phyloP scores from a whole-genome alignment of 1,284 basidiomycete genomes.

The Singerocomus inundabilis region DNA sequence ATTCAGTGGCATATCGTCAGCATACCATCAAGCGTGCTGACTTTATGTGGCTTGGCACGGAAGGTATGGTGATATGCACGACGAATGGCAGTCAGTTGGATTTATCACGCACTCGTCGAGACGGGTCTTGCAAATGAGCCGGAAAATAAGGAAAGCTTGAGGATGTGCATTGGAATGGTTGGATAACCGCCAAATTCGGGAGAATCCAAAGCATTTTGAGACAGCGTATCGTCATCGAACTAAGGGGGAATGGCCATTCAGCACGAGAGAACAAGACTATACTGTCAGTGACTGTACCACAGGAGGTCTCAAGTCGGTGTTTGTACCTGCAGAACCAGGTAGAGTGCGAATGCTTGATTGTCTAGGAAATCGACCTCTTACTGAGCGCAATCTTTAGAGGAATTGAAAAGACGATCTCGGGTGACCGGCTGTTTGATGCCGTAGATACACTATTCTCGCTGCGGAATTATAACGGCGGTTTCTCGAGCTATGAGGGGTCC shows the following conservation, averaged over 20 bases:
- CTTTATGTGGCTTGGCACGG: conserved; percentile 90
- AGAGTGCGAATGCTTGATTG: conserved; percentile 48
- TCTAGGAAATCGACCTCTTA: background rate
- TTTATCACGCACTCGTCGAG: conserved; percentile 94
- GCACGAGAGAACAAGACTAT: conserved; percentile 95
- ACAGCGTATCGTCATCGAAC: conserved; percentile 82
- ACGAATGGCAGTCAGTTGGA: conserved; percentile 89
- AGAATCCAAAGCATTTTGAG: too few relatives aligned
- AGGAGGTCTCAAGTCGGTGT: conserved; percentile 91
- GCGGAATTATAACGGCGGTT: conserved; percentile 90
- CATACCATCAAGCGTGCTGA: too few relatives aligned
- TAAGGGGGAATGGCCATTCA: conserved; percentile 95
- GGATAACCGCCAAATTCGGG: conserved; percentile 91
- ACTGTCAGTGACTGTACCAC: conserved; percentile 95
- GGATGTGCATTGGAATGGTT: conserved; percentile 84
- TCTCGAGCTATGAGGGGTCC: conserved; percentile 93
- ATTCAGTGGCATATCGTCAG: conserved; percentile 71
- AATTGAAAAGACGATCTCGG: conserved; percentile 72
- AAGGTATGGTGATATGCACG: conserved; percentile 95
- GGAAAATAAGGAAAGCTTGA: conserved; percentile 59
- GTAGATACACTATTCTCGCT: too few relatives aligned
- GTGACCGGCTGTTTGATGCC: conserved; percentile 77
- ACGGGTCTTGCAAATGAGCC: conserved; percentile 85
- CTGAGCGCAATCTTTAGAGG: conserved; percentile 44
- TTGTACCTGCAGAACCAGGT: conserved; percentile 86